A percentile compares a stretch with the other conserved stretches of the same genome.
These are phyloP conservation scores for Pseudogymnoascus sp. DNA, from an alignment of 2,329 filamentous ascomycete genomes.

Conservation along the genomic window DNA sequence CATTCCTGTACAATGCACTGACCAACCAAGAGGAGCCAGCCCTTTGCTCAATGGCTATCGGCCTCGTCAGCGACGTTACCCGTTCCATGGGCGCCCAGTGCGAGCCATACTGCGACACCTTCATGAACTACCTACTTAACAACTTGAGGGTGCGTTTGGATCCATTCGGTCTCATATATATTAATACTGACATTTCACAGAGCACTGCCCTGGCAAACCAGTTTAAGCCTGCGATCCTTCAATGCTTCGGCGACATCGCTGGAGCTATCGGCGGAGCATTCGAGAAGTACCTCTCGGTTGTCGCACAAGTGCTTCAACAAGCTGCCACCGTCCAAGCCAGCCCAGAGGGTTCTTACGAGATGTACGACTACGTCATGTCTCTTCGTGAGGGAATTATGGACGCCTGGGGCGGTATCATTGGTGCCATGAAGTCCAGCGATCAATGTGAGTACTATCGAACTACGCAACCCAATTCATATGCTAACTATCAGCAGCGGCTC, in stretches of 20 bases:
- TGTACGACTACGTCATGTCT: constrained; percentile 93
- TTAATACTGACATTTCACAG: constrained; percentile 34
- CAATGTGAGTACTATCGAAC: constrained; percentile 51
- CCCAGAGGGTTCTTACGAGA: constrained; percentile 79
- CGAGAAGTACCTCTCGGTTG: constrained; percentile 84
- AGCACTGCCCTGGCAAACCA: constrained; percentile 84
- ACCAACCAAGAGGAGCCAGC: constrained; percentile 92
- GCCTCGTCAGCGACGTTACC: constrained; percentile 91
- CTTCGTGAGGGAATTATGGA: constrained; percentile 97
- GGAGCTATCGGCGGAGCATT: constrained; percentile 88
- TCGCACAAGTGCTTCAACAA: constrained; percentile 89
- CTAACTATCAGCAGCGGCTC: constrained; percentile 45
- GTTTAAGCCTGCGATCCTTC: constrained; percentile 95
- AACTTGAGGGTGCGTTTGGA: constrained; percentile 62
- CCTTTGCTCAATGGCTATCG: constrained; percentile 94
- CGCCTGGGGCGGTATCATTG: constrained; percentile 94
- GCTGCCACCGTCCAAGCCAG: constrained; percentile 74
- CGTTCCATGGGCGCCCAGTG: constrained; percentile 83
- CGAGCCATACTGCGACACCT: constrained; percentile 90
- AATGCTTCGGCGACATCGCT: constrained; percentile 96
- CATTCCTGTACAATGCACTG: constrained; percentile 88
- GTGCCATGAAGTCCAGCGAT: constrained; percentile 76
- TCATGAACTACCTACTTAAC: constrained; percentile 96
- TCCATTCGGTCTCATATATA: constrained; percentile 14
- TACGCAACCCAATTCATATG: not conserved